Evolutionary conservation across 140 eudicot genomes (phyloP).

Genomic region (Anethum foeniculum): DNA sequence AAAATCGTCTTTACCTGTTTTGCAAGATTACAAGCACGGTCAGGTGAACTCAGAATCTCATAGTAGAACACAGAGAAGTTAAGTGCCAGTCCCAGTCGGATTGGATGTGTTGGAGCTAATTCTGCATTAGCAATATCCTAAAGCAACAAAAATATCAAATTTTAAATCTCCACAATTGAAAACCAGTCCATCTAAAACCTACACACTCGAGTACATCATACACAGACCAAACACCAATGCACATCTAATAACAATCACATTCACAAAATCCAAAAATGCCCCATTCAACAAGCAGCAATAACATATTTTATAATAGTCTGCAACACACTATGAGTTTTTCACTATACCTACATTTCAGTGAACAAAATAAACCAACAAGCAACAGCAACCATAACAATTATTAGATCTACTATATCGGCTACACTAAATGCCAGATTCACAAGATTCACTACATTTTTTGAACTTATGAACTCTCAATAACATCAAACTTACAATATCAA

Average conservation of each 20-base stretch:
- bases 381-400: background rate
- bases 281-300: background rate
- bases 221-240: background rate
- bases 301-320: background rate
- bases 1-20: constrained; percentile 45
- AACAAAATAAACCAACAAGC: background rate
- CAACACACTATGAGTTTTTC: background rate
- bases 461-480: background rate
- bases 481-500: background rate
- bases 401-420: background rate
- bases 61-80: constrained; percentile 80
- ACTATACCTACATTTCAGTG: background rate
- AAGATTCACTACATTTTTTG: background rate
- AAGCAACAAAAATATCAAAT: background rate
- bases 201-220: background rate
- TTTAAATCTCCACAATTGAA: background rate
- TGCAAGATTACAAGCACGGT: constrained; percentile 78
- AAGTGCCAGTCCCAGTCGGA: constrained; percentile 77
- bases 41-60: constrained; percentile 76
- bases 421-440: background rate
- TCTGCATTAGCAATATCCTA: constrained; percentile 80
- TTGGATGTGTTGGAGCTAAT: constrained; percentile 73
- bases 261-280: background rate
- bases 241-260: background rate
- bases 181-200: background rate